Percentiles rank a stretch among this genome's conserved stretches.
phyloP scores from a whole-genome alignment of 1,139 yeast genomes.

The Williopsis jadinii region DNA sequence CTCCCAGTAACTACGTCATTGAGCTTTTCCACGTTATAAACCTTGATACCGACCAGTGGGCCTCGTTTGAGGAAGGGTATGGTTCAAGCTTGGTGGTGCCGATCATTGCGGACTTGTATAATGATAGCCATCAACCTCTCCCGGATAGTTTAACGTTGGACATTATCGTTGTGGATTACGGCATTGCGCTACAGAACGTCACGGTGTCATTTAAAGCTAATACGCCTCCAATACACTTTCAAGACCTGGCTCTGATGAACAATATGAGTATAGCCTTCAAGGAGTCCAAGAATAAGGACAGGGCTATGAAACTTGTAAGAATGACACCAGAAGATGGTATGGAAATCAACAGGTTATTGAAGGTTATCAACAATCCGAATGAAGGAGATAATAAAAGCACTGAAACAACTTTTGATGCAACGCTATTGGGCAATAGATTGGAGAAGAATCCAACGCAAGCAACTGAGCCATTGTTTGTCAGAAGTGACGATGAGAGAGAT shows the following conservation, averaged over 20 bases:
- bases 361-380: too few relatives aligned
- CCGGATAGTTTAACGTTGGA: neutral
- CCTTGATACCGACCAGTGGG: constrained; percentile 1
- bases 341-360: too few relatives aligned
- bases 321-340: neutral
- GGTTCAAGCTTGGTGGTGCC: neutral
- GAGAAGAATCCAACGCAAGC: too few relatives aligned
- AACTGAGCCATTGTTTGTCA: too few relatives aligned
- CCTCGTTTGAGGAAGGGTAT: neutral
- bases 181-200: neutral
- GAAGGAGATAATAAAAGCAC: too few relatives aligned
- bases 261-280: neutral
- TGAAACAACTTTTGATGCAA: too few relatives aligned
- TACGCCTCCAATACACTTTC: neutral
- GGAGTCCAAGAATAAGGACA: neutral
- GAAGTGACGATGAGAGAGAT: too few relatives aligned
- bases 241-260: neutral
- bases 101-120: neutral
- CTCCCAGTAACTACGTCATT: neutral
- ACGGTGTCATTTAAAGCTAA: neutral
- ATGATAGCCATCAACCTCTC: neutral
- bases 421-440: too few relatives aligned
- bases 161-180: constrained; percentile 1
- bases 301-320: neutral
- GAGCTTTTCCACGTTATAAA: neutral